Percentiles rank a stretch among this genome's conserved stretches.
These are phyloP conservation scores for Vicia faba DNA, from an alignment of 306 rosid species.

Conservation along the genomic window DNA sequence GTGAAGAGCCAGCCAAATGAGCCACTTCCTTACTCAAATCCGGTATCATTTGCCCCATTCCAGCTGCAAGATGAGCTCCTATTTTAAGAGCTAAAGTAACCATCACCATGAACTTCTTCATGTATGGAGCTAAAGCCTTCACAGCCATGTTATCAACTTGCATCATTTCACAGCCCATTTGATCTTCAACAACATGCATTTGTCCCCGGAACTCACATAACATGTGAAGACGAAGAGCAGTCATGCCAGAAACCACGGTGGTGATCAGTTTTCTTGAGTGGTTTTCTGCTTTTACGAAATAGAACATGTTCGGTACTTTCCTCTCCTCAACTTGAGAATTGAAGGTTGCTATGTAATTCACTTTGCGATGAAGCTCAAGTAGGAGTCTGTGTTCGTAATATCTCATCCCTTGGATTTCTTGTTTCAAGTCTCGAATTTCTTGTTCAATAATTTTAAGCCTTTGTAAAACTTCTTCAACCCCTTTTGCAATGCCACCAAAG, in stretches of 20 bases:
- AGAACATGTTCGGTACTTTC: conserved; percentile 92
- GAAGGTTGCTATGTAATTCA: conserved; percentile 78
- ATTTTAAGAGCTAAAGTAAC: conserved; percentile 86
- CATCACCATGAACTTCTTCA: conserved; percentile 84
- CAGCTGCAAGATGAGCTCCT: conserved; percentile 95
- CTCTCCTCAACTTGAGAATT: conserved; percentile 89
- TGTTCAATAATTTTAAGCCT: conserved; percentile 93
- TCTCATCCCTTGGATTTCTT: conserved; percentile 92
- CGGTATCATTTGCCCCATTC: conserved; percentile 95
- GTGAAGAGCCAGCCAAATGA: conserved; percentile 73
- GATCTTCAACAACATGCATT: conserved; percentile 95
- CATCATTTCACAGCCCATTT: conserved; percentile 88
- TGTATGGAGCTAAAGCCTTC: conserved; percentile 81
- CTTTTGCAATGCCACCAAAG: conserved; percentile 92
- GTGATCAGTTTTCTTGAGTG: conserved; percentile 84
- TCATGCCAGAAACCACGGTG: conserved; percentile 78
- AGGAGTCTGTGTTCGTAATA: conserved; percentile 90
- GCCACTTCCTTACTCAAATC: conserved; percentile 92
- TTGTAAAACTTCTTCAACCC: conserved; percentile 86
- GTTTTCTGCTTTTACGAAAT: conserved; percentile 80
- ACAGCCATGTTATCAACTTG: conserved; percentile 82
- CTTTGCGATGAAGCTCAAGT: conserved; percentile 76
- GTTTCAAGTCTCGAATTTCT: conserved; percentile 93
- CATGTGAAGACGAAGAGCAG: conserved; percentile 88
- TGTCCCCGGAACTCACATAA: conserved; percentile 80